These are phyloP conservation scores for Myxozyma neotropica DNA, from an alignment of 805 yeast species.

Conservation along the genomic window DNA sequence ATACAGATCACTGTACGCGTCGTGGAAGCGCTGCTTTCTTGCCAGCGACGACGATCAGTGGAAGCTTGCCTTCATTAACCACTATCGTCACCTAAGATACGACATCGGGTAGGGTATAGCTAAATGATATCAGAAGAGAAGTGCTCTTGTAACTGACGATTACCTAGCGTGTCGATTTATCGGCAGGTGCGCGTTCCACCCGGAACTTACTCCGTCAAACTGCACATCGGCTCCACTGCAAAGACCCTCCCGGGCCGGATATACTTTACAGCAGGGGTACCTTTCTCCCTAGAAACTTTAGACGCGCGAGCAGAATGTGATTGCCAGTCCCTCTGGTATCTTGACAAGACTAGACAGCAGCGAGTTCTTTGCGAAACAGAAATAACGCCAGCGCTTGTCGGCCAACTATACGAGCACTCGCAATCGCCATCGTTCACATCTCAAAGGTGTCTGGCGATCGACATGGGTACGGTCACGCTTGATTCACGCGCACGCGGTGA, in stretches of 20 bases:
- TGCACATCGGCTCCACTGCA: slow-evolving; percentile 3
- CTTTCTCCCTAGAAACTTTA: not conserved
- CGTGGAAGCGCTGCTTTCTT: not conserved
- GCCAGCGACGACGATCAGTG: not conserved
- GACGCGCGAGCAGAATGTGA: not conserved
- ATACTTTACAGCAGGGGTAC: not conserved
- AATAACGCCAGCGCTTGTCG: not conserved
- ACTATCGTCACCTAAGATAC: not conserved
- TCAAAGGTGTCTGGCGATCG: not conserved
- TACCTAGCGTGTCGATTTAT: slow-evolving; percentile 1
- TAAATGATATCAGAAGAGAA: too few relatives aligned
- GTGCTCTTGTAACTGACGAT: too few relatives aligned
- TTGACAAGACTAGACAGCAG: not conserved
- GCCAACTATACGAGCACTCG: not conserved
- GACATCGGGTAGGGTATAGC: not conserved
- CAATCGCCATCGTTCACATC: not conserved
- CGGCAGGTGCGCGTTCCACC: slow-evolving; percentile 14
- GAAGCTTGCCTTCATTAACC: not conserved
- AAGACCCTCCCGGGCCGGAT: slow-evolving; percentile 7
- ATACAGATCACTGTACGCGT: not conserved
- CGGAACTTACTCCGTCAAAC: not conserved
- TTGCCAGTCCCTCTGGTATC: too few relatives aligned
- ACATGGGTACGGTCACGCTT: not conserved
- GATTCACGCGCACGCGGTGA: not conserved
- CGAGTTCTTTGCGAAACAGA: not conserved